Evolutionary conservation across 306 rosid genomes (phyloP), one percentile per base, ranked within the genome.

Genomic region (Mimosa bimucronata): DNA sequence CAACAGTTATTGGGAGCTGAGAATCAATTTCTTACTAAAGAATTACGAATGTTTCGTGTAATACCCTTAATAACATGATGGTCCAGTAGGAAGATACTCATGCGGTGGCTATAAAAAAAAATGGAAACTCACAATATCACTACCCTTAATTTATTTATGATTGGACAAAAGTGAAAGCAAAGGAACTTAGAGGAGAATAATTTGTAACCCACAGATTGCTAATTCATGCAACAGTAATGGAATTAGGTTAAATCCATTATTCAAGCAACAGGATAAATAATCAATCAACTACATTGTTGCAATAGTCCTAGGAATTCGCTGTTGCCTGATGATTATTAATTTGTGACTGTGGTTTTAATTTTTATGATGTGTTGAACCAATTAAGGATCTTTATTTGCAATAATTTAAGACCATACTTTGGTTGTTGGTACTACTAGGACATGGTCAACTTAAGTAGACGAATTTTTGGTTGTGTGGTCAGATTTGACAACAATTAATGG

Each of bases 171-270:
- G 55, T 21, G 26, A 38, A 34, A 23, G 26, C 55, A 57, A 38
- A 57, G 55, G 25, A 60, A 72, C 40, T 61, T 10, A 60, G 5
- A 45, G 34, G 74, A 57, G 15, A 57, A 73, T 62, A 31, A 61
- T 31, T 21, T 41, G 37, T 21, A 57, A 25, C 46, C 64, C 31
- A 70, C 21, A 11, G 60, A 29, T 23, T 57, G 66, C 11, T 37
- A 80, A 26, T 55, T 25, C 11, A 58, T 21, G 52, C n/a, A 48
- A 48, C n/a, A n/a, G n/a, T 23, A 40, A 6, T 48, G 53, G 42
- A 16, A 81, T 83, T 88, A 79, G 89, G 86, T 82, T 65, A 81
- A 85, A 76, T 76, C 68, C 82, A 75, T 7, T 58, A 85, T 66
- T 75, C 86, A 83, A 85, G 87, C 77, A 77, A 81, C 80, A 50